Conservation (phyloP, 345 rosid genomes). For the Acer saccharum region DNA sequence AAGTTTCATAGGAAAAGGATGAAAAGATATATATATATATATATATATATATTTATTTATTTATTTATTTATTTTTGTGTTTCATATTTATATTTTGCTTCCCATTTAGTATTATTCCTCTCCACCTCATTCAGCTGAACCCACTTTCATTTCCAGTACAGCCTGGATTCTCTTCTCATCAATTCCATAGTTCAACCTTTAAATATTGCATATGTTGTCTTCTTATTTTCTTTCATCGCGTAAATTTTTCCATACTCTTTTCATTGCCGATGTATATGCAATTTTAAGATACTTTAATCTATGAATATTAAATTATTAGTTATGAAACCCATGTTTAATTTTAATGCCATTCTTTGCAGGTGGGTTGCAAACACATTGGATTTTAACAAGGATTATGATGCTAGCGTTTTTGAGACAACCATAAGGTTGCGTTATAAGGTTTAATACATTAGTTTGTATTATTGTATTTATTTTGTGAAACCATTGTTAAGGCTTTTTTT, state of each 20-base stretch:
- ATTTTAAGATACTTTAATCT: neutral
- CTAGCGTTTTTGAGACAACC: conserved; percentile 99
- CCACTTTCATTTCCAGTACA: neutral
- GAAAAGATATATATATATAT: too few relatives aligned
- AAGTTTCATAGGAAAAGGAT: neutral
- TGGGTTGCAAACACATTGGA: conserved; percentile 95
- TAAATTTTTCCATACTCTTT: neutral
- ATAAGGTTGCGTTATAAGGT: conserved; percentile 92
- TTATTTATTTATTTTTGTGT: too few relatives aligned
- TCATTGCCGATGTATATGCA: neutral
- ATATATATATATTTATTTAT: too few relatives aligned
- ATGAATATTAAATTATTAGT: neutral
- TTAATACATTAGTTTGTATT: conserved; percentile 50
- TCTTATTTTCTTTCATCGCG: neutral
- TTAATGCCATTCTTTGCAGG: conserved; percentile 40
- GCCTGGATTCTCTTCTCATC: neutral
- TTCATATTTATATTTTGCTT: conserved; percentile 1
- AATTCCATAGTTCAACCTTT: neutral
- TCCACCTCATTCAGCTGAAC: neutral
- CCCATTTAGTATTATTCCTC: neutral
- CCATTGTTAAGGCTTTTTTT: neutral
- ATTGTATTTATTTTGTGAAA: conserved; percentile 30
- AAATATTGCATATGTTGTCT: neutral
- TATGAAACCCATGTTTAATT: neutral
- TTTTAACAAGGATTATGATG: conserved; percentile 89